phyloP scores from a whole-genome alignment of 2,329 filamentous ascomycete species.

The Colletotrichum tabaci region DNA sequence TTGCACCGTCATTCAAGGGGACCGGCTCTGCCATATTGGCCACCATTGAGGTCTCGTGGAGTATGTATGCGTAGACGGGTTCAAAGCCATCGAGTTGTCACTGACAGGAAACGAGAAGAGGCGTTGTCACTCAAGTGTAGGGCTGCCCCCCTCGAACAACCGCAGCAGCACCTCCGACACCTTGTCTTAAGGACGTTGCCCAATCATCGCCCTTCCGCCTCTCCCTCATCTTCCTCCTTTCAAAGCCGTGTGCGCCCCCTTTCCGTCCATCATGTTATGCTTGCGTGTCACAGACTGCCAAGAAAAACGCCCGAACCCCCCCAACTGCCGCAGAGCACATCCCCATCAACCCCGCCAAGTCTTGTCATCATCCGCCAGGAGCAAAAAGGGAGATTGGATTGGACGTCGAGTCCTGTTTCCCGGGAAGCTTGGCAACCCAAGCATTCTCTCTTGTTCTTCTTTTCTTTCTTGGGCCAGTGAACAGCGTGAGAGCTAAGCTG shows the following conservation, averaged over 20 bases:
- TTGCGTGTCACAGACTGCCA: slow-evolving; percentile 25
- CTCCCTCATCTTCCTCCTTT: background rate
- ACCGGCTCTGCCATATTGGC: background rate
- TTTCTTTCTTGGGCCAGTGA: background rate
- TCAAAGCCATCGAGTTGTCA: background rate
- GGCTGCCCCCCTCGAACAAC: no score
- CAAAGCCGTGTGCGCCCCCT: slow-evolving; percentile 9
- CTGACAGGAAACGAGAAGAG: background rate
- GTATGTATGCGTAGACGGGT: background rate
- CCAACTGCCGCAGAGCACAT: slow-evolving; percentile 28
- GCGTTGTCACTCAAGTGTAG: background rate
- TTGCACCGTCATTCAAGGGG: background rate
- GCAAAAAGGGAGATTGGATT: background rate
- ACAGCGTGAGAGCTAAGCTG: background rate
- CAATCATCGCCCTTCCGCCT: background rate
- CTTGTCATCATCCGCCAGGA: background rate
- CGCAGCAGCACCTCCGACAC: background rate
- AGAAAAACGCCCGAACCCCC: slow-evolving; percentile 18
- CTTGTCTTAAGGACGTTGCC: background rate
- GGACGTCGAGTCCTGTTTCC: slow-evolving; percentile 20
- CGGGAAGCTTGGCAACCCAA: slow-evolving; percentile 11
- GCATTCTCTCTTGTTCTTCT: background rate
- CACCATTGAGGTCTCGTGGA: background rate
- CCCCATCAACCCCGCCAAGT: slow-evolving; percentile 10
- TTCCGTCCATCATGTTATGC: slow-evolving; percentile 20